Conservation (phyloP, 1,284 basidiomycete genomes). For the Termitomyces sp. region DNA sequence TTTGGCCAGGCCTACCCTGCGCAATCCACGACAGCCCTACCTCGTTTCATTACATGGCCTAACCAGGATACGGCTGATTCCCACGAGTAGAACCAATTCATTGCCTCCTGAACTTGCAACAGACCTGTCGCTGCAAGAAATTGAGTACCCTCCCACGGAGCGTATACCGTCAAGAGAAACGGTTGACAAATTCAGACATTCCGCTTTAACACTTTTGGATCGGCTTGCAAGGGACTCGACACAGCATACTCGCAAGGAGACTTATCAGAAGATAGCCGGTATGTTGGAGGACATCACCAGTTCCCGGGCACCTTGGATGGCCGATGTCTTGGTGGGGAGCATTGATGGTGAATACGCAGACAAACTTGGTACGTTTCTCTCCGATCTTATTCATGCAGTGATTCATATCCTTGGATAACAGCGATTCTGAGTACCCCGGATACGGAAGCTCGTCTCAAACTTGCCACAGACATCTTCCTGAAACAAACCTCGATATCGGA, state of each 20-base stretch:
- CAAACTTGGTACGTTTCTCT: conserved; percentile 52
- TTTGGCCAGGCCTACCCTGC: conserved; percentile 49
- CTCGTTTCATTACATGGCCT: conserved; percentile 64
- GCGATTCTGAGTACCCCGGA: conserved; percentile 56
- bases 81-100: conserved; percentile 26
- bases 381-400: neutral
- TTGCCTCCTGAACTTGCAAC: conserved; percentile 25
- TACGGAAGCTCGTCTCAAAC: conserved; percentile 53
- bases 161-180: conserved; percentile 44
- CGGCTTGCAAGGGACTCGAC: conserved; percentile 57
- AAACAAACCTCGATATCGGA: conserved; percentile 73
- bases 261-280: conserved; percentile 56
- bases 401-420: conserved; percentile 21
- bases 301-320: conserved; percentile 61
- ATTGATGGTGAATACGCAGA: conserved; percentile 62
- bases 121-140: conserved; percentile 35
- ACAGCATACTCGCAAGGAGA: conserved; percentile 52
- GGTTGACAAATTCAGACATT: conserved; percentile 60
- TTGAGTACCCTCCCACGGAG: conserved; percentile 47
- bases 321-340: conserved; percentile 64
- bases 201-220: conserved; percentile 61
- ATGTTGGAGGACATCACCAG: conserved; percentile 63
- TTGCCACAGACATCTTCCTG: conserved; percentile 62
- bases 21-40: conserved; percentile 45
- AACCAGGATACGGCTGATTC: conserved; percentile 43